Percentiles rank a stretch among this genome's conserved stretches.
Conservation (phyloP, 441 rosid species). For the Gossypium schwendimanii region DNA sequence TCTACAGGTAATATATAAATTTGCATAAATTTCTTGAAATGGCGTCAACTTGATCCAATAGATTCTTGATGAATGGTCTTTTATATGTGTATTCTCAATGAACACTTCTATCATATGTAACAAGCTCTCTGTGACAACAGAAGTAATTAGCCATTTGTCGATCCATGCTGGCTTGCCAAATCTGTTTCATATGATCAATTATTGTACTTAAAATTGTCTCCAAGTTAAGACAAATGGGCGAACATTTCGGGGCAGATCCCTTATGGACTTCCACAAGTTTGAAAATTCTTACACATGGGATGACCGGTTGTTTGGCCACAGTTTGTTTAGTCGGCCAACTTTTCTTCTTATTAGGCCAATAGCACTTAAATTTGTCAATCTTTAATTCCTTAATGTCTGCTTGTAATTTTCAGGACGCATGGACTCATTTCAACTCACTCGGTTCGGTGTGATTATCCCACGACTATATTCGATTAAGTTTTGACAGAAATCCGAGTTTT, state of each 20-base stretch:
- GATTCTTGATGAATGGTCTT: neutral
- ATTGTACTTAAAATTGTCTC: conserved; percentile 4
- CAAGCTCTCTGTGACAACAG: neutral
- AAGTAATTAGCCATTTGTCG: neutral
- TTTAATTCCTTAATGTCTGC: neutral
- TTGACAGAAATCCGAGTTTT: too few relatives aligned
- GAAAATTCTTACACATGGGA: conserved; percentile 15
- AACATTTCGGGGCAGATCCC: neutral
- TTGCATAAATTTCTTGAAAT: neutral
- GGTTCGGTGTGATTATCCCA: conserved; percentile 31
- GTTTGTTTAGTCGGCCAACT: neutral
- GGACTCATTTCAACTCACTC: conserved; percentile 73
- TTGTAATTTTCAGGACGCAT: conserved; percentile 57
- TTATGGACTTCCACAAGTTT: neutral
- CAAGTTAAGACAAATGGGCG: neutral
- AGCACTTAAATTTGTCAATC: neutral
- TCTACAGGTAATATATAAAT: conserved; percentile 54
- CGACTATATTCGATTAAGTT: too few relatives aligned
- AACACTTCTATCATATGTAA: neutral
- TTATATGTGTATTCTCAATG: neutral
- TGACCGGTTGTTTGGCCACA: conserved; percentile 4
- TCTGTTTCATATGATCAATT: conserved; percentile 2
- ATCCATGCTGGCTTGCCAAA: neutral
- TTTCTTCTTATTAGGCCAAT: neutral
- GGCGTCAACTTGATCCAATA: neutral